phyloP scores from a whole-genome alignment of 2,329 filamentous ascomycete genomes.

The Colletotrichum tamarilloi region DNA sequence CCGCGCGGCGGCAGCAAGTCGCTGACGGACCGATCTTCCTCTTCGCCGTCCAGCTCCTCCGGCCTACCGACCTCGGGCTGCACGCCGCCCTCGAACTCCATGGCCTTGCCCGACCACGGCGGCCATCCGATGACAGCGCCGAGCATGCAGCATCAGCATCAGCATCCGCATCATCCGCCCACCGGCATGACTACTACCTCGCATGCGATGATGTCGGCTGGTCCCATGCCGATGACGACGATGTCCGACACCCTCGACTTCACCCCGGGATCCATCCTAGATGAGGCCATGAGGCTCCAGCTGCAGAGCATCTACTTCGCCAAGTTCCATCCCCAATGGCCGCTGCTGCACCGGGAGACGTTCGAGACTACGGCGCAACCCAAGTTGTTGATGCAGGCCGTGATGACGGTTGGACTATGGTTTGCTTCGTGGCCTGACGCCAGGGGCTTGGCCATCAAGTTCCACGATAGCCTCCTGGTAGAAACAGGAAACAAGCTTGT shows the following conservation, averaged over 20 bases:
- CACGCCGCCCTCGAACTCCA: neutral
- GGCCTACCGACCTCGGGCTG: neutral
- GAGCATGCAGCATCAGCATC: neutral
- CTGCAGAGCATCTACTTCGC: conserved; percentile 19
- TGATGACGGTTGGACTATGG: conserved; percentile 24
- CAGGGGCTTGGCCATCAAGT: neutral
- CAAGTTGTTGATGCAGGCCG: conserved; percentile 8
- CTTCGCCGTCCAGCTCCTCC: neutral
- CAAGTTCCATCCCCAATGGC: conserved; percentile 26
- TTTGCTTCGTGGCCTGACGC: conserved; percentile 1
- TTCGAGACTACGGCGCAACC: conserved; percentile 12
- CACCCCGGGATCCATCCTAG: neutral
- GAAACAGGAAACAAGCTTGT: conserved; percentile 22
- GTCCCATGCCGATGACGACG: neutral
- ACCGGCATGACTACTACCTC: conserved; percentile 4
- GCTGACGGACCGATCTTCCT: neutral
- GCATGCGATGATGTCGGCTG: neutral
- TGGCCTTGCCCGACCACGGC: neutral
- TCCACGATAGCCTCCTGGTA: conserved; percentile 15
- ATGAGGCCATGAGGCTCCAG: conserved; percentile 9
- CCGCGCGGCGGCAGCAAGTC: neutral
- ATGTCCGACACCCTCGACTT: conserved; percentile 12
- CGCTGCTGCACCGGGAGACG: conserved; percentile 18
- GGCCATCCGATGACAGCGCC: neutral
- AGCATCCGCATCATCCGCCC: neutral